Conservation (phyloP, 495 filamentous ascomycete genomes). For the Tuber umbilicatum region DNA sequence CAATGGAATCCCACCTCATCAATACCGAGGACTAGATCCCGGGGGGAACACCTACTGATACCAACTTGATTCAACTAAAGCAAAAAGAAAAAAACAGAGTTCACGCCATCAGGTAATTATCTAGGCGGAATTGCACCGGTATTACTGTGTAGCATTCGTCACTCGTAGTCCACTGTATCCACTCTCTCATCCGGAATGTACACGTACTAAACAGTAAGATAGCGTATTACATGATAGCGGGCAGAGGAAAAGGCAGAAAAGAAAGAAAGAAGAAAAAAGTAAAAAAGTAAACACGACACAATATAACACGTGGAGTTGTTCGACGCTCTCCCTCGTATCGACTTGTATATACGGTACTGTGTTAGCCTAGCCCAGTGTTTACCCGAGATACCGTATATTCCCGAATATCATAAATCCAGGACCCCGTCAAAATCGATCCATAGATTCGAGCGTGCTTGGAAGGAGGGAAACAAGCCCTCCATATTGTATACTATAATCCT, state of each 20-base stretch:
- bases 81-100: background rate
- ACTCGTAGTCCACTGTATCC: background rate
- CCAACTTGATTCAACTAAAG: background rate
- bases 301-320: background rate
- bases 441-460: background rate
- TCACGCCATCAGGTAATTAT: too few relatives aligned
- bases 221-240: background rate
- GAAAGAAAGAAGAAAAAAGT: background rate
- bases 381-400: background rate
- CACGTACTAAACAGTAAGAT: background rate
- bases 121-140: background rate
- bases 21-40: background rate
- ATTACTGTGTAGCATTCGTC: background rate
- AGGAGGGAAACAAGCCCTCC: conserved; percentile 7
- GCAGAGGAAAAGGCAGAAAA: background rate
- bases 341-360: background rate
- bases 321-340: background rate
- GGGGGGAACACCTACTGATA: background rate
- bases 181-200: background rate
- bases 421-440: background rate
- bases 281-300: background rate
- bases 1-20: background rate
- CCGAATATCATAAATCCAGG: background rate
- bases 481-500: background rate
- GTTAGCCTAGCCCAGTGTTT: background rate